Evolutionary conservation across 345 rosid species (phyloP), one percentile per base, ranked within the genome.

Genomic region (Reutealis trisperma): DNA sequence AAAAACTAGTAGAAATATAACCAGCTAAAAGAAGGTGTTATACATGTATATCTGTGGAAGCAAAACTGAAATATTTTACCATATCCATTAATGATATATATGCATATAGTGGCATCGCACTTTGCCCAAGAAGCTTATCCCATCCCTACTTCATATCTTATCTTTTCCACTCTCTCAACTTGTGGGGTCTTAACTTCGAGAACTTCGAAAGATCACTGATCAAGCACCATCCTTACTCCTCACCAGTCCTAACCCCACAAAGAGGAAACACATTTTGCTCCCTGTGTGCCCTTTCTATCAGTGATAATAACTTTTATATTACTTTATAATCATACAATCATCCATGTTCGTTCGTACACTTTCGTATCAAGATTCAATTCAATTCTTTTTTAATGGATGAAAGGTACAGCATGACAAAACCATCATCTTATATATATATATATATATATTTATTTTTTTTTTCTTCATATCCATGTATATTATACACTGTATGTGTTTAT

Each of bases 51-150:
- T 19, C 37, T 37, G 22, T 14, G 2, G 8, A 22, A 16, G 16
- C 27, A 24, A 22, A 14, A 7, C 1, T 57, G 54, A 21, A 22
- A 7, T 71, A 85, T 79, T 84, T 81, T 75, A 87, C 73, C 71
- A 67, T 85, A 75, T 84, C 82, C 74, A 67, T 37, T 37, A 5
- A 72, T 47, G 52, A 22, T n/a, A 76, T 69, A 61, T 73, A 73
- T 24, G 58, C 24, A 74, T 60, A 45, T 64, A 80, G 87, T 81
- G 87, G 83, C 81, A 73, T 83, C 86, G 87, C 94, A 89, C 92
- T 87, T 74, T 77, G 86, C 85, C 90, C 91, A 81, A 85, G 86
- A 85, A 82, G 80, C 90, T 86, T 87, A 86, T 92, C 91, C 83
- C 88, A 83, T 88, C 86, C 83, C 83, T 72, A 62, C 70, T 81